These are phyloP conservation scores for Amniculicola lignicola DNA, from an alignment of 495 filamentous ascomycete genomes.

Conservation along the genomic window DNA sequence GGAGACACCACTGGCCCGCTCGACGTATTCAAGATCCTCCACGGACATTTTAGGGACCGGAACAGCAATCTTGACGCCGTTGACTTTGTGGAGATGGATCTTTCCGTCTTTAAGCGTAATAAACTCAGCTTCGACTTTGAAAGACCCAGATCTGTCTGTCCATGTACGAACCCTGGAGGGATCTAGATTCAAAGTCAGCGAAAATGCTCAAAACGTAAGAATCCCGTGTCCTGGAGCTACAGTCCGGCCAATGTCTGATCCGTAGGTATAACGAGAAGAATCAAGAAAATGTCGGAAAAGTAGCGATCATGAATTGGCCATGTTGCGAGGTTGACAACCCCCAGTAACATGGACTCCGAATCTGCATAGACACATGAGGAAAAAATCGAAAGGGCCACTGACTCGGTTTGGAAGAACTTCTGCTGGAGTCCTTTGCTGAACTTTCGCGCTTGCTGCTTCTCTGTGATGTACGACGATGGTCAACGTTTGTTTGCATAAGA, in stretches of 20 bases:
- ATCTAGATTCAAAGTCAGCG: constrained; percentile 50
- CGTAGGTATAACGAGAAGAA: no score
- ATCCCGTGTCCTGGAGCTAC: no score
- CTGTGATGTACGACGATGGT: constrained; percentile 62
- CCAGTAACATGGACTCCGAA: no score
- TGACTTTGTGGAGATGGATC: constrained; percentile 95
- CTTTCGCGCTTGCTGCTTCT: constrained; percentile 64
- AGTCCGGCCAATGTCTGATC: no score
- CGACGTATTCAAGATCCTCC: constrained; percentile 92
- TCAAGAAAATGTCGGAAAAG: no score
- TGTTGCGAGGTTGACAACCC: no score
- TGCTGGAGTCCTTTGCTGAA: constrained; percentile 36
- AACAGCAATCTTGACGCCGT: constrained; percentile 97
- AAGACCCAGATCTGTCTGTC: constrained; percentile 92
- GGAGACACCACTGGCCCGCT: constrained; percentile 77
- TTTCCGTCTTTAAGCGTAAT: constrained; percentile 91
- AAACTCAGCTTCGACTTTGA: constrained; percentile 97
- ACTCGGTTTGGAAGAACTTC: constrained; percentile 65
- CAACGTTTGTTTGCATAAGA: constrained; percentile 54
- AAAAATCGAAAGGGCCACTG: constrained; percentile 44
- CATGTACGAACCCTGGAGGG: constrained; percentile 78
- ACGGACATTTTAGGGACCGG: constrained; percentile 92
- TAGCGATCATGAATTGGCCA: no score
- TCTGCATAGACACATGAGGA: no score
- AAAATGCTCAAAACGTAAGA: no score